Evolutionary conservation across 108 stramenopile species (phyloP).

Genomic region (Pelagomonas calceolata): DNA sequence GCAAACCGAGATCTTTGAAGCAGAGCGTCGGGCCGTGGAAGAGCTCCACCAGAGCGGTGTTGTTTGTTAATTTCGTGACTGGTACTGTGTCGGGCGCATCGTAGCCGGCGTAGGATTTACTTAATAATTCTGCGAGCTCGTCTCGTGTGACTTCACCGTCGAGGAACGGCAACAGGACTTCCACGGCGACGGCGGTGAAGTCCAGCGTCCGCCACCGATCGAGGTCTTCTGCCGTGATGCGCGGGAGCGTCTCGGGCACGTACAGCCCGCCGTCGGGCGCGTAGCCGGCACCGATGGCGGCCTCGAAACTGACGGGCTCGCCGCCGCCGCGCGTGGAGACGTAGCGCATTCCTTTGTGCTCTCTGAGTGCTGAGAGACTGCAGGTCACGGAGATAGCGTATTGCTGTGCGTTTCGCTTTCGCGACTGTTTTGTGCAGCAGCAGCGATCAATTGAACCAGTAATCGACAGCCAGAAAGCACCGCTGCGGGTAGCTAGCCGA

Average conservation of each 20-base stretch:
- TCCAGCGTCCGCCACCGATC: constrained; percentile 41
- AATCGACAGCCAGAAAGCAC: too few relatives aligned
- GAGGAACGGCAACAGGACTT: constrained; percentile 34
- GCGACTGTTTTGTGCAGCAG: too few relatives aligned
- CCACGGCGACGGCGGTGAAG: constrained; percentile 47
- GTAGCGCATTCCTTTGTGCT: too few relatives aligned
- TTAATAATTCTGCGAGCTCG: background rate
- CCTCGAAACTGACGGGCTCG: constrained; percentile 48
- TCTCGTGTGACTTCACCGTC: constrained; percentile 22
- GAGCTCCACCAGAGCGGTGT: constrained; percentile 54
- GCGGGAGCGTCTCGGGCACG: constrained; percentile 58
- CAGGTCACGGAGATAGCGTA: too few relatives aligned
- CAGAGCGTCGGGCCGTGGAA: constrained; percentile 83
- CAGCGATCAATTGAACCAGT: too few relatives aligned
- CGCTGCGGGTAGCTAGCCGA: too few relatives aligned
- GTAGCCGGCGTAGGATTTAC: background rate
- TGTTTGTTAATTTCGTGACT: background rate
- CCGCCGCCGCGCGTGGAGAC: constrained; percentile 47
- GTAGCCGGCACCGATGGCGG: constrained; percentile 63
- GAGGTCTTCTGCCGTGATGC: constrained; percentile 25
- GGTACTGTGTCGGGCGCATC: background rate
- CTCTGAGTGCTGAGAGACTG: too few relatives aligned
- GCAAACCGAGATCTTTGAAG: constrained; percentile 76
- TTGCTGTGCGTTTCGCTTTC: too few relatives aligned
- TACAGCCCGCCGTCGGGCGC: constrained; percentile 73